phyloP scores from a whole-genome alignment of 2,329 filamentous ascomycete species.

The Bimuria novae-zelandiae region DNA sequence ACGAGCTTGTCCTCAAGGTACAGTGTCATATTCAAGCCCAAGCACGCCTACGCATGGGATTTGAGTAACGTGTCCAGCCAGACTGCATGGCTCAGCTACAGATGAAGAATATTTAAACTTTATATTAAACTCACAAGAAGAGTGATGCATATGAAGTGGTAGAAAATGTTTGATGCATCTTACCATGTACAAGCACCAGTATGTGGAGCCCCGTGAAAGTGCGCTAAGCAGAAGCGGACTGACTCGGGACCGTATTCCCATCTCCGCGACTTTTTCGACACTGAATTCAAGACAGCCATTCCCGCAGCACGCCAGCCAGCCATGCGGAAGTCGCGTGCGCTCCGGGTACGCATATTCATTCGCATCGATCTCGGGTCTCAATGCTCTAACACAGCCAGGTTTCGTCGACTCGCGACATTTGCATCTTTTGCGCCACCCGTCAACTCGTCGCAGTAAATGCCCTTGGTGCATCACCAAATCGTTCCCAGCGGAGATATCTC shows the following conservation, averaged over 20 bases:
- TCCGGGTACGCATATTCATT: conserved; percentile 26
- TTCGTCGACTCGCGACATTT: conserved; percentile 43
- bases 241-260: not conserved
- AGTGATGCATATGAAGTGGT: too few species aligned
- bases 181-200: too few species aligned
- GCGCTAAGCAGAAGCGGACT: not conserved
- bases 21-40: too few species aligned
- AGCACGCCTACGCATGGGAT: too few species aligned
- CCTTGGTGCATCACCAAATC: conserved; percentile 14
- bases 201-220: not conserved
- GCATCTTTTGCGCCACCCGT: conserved; percentile 46
- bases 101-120: too few species aligned
- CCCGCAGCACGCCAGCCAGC: conserved; percentile 13
- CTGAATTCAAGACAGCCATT: conserved; percentile 1
- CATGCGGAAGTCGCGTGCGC: conserved; percentile 38
- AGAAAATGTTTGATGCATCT: too few species aligned
- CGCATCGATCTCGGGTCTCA: not conserved
- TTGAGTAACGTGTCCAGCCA: too few species aligned
- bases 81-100: too few species aligned
- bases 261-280: conserved; percentile 12
- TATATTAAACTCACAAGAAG: too few species aligned
- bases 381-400: conserved; percentile 23
- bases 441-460: conserved; percentile 30
- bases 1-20: too few species aligned
- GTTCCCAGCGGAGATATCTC: conserved; percentile 38